Conservation (phyloP, 805 yeast species). For the Starmerella asiatica region DNA sequence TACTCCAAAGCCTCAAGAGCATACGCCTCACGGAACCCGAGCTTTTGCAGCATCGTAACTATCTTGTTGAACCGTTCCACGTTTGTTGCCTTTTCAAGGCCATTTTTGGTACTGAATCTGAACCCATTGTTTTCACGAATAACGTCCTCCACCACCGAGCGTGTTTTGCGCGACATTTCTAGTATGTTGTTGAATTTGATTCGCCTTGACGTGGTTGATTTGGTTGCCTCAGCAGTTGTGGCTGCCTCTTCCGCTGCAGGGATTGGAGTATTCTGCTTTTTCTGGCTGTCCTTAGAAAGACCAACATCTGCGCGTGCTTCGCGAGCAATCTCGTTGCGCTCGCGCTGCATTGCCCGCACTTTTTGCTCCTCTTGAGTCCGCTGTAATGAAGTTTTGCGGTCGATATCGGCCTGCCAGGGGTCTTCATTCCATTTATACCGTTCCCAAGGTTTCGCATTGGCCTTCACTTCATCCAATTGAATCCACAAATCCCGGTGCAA, state of each 20-base stretch:
- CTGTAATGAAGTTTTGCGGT: constrained; percentile 30
- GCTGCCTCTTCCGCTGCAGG: background rate
- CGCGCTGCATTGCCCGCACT: constrained; percentile 6
- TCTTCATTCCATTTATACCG: constrained; percentile 30
- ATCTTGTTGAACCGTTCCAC: constrained; percentile 11
- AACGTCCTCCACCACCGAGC: constrained; percentile 49
- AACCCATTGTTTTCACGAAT: constrained; percentile 33
- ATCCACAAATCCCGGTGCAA: constrained; percentile 71
- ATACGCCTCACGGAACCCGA: constrained; percentile 64
- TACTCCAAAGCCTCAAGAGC: constrained; percentile 58
- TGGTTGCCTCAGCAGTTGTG: background rate
- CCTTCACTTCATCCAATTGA: constrained; percentile 49
- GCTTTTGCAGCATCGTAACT: constrained; percentile 26
- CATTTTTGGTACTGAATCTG: constrained; percentile 29
- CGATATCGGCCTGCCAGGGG: constrained; percentile 62
- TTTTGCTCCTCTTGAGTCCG: constrained; percentile 9
- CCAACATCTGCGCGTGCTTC: constrained; percentile 6
- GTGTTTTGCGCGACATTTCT: constrained; percentile 49
- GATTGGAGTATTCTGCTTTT: too few species aligned
- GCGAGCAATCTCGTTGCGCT: constrained; percentile 8
- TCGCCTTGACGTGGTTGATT: constrained; percentile 4
- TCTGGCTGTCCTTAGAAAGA: background rate
- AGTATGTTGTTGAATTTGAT: constrained; percentile 31
- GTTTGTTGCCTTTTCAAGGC: constrained; percentile 7
- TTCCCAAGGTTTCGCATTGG: constrained; percentile 23